phyloP scores from a whole-genome alignment of 805 yeast genomes.

The Ogataea trehalophila region DNA sequence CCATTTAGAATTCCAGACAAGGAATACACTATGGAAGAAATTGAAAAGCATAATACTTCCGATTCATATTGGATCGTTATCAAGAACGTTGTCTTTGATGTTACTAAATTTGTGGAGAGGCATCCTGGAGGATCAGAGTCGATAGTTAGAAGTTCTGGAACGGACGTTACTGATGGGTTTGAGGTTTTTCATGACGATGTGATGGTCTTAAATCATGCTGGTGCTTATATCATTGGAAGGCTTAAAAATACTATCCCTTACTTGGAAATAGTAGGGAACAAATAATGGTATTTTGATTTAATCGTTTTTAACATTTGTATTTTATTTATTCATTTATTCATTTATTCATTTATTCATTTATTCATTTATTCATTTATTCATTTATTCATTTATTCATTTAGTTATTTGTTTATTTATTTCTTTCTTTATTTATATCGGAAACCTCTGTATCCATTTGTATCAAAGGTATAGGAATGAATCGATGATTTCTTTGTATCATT shows the following conservation, averaged over 20 bases:
- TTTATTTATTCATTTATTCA: too few relatives aligned
- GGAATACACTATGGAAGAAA: slow-evolving; percentile 43
- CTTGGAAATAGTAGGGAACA: slow-evolving; percentile 25
- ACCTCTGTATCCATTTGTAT: too few relatives aligned
- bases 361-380: too few relatives aligned
- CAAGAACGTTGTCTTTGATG: slow-evolving; percentile 47
- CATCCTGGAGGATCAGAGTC: slow-evolving; percentile 80
- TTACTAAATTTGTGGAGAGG: slow-evolving; percentile 38
- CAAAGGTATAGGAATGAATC: too few relatives aligned
- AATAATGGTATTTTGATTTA: not conserved
- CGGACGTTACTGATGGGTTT: slow-evolving; percentile 59
- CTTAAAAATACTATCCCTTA: slow-evolving; percentile 42
- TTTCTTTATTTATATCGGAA: too few relatives aligned
- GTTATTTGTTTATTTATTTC: too few relatives aligned
- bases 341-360: too few relatives aligned
- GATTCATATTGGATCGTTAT: slow-evolving; percentile 52
- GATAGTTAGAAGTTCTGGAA: slow-evolving; percentile 63
- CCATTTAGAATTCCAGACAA: slow-evolving; percentile 39
- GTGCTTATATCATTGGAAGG: slow-evolving; percentile 44
- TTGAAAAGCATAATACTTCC: slow-evolving; percentile 40
- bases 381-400: too few relatives aligned
- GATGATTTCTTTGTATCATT: too few relatives aligned
- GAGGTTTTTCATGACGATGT: slow-evolving; percentile 56
- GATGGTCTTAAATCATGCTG: slow-evolving; percentile 46
- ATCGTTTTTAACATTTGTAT: too few relatives aligned